Percentiles rank a stretch among this genome's conserved stretches.
These are phyloP conservation scores for Begonia masoniana DNA, from an alignment of 306 rosid species.

Conservation along the genomic window DNA sequence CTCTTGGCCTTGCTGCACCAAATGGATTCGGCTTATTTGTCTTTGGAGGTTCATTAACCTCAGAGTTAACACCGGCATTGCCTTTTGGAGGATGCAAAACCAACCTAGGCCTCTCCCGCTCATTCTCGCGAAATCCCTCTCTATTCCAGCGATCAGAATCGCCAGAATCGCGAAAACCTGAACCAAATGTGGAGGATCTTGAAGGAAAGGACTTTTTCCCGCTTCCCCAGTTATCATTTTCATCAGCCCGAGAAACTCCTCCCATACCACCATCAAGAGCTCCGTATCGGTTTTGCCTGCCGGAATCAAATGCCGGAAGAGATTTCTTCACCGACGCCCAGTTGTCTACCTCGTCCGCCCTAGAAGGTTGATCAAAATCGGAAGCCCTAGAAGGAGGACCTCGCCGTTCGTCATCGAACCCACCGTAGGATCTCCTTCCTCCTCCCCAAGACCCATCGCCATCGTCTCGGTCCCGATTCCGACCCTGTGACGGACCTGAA, in stretches of 20 bases:
- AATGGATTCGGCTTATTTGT: slow-evolving; percentile 65
- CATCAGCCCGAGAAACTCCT: slow-evolving; percentile 62
- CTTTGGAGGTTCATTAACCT: slow-evolving; percentile 32
- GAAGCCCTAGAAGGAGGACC: slow-evolving; percentile 76
- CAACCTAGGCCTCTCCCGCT: slow-evolving; percentile 62
- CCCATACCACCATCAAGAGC: slow-evolving; percentile 36
- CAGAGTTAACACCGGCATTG: slow-evolving; percentile 18
- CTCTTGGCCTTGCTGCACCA: slow-evolving; percentile 88
- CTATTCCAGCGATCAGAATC: slow-evolving; percentile 75
- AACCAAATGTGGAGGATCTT: slow-evolving; percentile 64
- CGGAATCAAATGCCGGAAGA: slow-evolving; percentile 48
- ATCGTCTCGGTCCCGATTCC: slow-evolving; percentile 51
- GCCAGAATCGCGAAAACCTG: slow-evolving; percentile 51
- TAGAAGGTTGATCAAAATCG: slow-evolving; percentile 70
- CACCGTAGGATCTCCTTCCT: slow-evolving; percentile 62
- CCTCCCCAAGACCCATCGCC: slow-evolving; percentile 78
- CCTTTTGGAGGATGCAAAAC: slow-evolving; percentile 60
- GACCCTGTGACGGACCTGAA: slow-evolving; percentile 20
- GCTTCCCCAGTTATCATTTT: slow-evolving; percentile 62
- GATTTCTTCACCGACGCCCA: slow-evolving; percentile 65
- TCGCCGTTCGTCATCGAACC: slow-evolving; percentile 80
- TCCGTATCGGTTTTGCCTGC: slow-evolving; percentile 51
- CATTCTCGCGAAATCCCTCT: slow-evolving; percentile 26
- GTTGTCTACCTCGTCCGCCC: slow-evolving; percentile 95
- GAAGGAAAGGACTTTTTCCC: slow-evolving; percentile 41